phyloP scores from a whole-genome alignment of 2,329 filamentous ascomycete genomes.

The Fusarium gaditjirri region DNA sequence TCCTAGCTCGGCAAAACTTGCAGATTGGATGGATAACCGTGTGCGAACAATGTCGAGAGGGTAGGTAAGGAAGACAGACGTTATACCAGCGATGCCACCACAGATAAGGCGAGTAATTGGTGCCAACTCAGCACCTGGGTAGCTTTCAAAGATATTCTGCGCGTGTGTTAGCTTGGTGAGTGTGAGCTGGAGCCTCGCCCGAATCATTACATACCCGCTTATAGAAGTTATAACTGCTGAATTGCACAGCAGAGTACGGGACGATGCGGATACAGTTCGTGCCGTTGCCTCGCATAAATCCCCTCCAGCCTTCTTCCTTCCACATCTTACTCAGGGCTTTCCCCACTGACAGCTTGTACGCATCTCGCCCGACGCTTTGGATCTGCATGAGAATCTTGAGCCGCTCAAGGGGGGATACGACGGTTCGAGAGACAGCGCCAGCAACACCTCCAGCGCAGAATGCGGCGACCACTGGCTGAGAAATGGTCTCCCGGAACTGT shows the following conservation, averaged over 20 bases:
- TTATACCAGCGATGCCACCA: conserved; percentile 91
- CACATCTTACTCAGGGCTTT: conserved; percentile 96
- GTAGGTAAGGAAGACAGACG: conserved; percentile 94
- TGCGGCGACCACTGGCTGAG: conserved; percentile 87
- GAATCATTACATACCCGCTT: conserved; percentile 73
- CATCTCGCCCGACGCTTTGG: conserved; percentile 87
- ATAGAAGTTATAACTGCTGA: conserved; percentile 98
- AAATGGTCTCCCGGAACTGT: conserved; percentile 64
- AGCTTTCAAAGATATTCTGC: conserved; percentile 78
- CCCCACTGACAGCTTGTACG: conserved; percentile 92
- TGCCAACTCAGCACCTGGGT: conserved; percentile 77
- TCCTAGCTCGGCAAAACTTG: conserved; percentile 86
- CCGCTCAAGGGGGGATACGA: conserved; percentile 94
- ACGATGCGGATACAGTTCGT: conserved; percentile 99
- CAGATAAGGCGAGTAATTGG: conserved; percentile 84
- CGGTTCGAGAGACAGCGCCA: conserved; percentile 95
- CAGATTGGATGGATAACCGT: conserved; percentile 94
- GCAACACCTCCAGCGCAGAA: conserved; percentile 95
- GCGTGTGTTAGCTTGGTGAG: conserved; percentile 5
- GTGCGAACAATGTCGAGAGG: conserved; percentile 98
- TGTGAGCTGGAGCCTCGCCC: no score
- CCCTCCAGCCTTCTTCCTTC: conserved; percentile 94
- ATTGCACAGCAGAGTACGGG: conserved; percentile 97
- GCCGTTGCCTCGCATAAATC: conserved; percentile 97
- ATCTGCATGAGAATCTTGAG: conserved; percentile 98